These are phyloP conservation scores for Fusarium buxicola DNA, from an alignment of 2,329 filamentous ascomycete genomes.

Conservation along the genomic window DNA sequence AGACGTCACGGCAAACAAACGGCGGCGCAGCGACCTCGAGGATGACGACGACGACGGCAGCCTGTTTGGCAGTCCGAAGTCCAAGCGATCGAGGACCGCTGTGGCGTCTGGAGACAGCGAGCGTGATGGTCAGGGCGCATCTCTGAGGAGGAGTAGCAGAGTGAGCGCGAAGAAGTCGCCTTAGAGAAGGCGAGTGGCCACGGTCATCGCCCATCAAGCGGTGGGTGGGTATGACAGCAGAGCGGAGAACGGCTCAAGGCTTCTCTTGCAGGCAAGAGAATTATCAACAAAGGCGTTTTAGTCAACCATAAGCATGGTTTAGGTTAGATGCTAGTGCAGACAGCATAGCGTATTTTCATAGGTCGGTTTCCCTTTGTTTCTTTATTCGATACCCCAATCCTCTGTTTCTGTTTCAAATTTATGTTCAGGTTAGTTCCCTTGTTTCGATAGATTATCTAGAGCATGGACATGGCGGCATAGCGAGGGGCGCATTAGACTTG, in stretches of 20 bases:
- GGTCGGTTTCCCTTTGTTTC: conserved; percentile 5
- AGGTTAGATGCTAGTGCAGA: background rate
- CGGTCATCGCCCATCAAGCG: background rate
- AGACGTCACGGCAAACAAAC: background rate
- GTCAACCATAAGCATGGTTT: background rate
- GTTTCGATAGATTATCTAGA: conserved; percentile 3
- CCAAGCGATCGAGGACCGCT: conserved; percentile 6
- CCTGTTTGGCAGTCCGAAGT: conserved; percentile 4
- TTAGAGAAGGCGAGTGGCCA: conserved; percentile 12
- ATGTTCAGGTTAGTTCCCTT: background rate
- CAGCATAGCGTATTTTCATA: background rate
- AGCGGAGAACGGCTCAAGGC: background rate
- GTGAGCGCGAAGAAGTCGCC: conserved; percentile 7
- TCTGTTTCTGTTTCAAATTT: background rate
- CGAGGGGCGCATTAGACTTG: conserved; percentile 21
- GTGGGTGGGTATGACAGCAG: background rate
- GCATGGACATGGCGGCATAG: conserved; percentile 13
- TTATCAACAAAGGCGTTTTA: conserved; percentile 14
- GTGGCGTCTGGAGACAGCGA: background rate
- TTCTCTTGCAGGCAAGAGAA: conserved; percentile 26
- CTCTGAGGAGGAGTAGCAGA: conserved; percentile 21
- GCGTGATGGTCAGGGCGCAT: conserved; percentile 10
- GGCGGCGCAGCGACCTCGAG: conserved; percentile 4
- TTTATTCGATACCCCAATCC: background rate
- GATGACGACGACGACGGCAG: conserved; percentile 1